Evolutionary conservation across 2,329 filamentous ascomycete genomes (phyloP).

Genomic region (Ophiostoma populinum): DNA sequence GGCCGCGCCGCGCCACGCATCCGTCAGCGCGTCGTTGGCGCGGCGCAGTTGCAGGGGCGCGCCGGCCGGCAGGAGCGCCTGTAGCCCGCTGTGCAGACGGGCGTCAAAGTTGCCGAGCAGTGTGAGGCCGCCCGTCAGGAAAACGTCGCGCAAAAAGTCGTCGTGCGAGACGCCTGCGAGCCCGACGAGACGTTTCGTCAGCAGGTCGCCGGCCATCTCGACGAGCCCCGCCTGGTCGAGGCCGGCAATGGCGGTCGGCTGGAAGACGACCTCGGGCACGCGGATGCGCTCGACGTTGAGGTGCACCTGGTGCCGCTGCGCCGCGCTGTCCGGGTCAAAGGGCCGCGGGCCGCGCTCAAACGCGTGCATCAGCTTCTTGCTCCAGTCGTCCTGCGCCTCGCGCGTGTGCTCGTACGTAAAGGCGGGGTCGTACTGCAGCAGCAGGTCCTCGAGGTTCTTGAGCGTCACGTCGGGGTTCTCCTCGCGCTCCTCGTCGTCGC

Average conservation of each 20-base stretch:
- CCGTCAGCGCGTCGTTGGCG: constrained; percentile 60
- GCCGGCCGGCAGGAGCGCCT: constrained; percentile 52
- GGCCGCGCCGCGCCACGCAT: constrained; percentile 89
- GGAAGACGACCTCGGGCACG: constrained; percentile 84
- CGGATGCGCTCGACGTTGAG: constrained; percentile 93
- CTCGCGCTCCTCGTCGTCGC: constrained; percentile 84
- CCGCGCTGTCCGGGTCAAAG: constrained; percentile 63
- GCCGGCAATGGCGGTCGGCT: constrained; percentile 68
- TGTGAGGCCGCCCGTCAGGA: constrained; percentile 86
- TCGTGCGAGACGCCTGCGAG: constrained; percentile 35
- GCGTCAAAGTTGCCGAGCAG: constrained; percentile 79
- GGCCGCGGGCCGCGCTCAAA: constrained; percentile 79
- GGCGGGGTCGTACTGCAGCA: constrained; percentile 69
- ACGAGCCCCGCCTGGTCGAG: constrained; percentile 86
- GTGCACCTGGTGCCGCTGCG: constrained; percentile 73
- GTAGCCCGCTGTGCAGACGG: constrained; percentile 54
- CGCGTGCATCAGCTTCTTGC: constrained; percentile 74
- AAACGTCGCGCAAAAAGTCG: constrained; percentile 67
- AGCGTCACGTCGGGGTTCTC: constrained; percentile 64
- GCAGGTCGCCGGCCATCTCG: constrained; percentile 79
- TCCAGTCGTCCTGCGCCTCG: constrained; percentile 90
- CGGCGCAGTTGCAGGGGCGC: constrained; percentile 51
- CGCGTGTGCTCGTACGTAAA: constrained; percentile 89
- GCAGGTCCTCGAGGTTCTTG: constrained; percentile 62
- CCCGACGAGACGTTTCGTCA: constrained; percentile 59